Evolutionary conservation across 192 early-diverging fungal species (phyloP).

Genomic region (Paraglomus brasilianum): DNA sequence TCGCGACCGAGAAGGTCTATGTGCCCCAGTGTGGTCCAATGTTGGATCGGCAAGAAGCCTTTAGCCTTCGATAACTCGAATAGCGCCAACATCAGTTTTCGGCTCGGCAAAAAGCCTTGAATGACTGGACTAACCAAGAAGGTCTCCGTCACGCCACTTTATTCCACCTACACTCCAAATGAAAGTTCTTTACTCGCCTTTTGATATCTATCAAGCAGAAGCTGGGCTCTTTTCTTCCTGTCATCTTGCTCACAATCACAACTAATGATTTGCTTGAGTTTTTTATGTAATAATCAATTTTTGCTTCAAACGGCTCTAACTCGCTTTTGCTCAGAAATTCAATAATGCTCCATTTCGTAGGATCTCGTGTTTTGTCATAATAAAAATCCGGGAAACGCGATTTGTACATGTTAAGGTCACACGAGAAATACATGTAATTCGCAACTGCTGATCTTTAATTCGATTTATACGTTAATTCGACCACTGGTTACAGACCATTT

Average conservation of each 20-base stretch:
- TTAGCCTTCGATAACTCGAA: slow-evolving; percentile 16
- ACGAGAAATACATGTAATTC: no score
- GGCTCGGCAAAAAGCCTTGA: slow-evolving; percentile 26
- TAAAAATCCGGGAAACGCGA: no score
- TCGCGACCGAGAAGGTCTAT: slow-evolving; percentile 22
- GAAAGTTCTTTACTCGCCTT: slow-evolving; percentile 21
- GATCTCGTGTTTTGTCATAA: no score
- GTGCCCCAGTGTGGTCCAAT: slow-evolving; percentile 22
- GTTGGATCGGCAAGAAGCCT: slow-evolving; percentile 17
- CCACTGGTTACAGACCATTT: no score
- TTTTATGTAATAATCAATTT: background rate
- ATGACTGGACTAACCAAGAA: background rate
- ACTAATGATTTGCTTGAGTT: no score
- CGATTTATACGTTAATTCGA: no score
- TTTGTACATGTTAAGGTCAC: no score
- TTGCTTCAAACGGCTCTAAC: background rate
- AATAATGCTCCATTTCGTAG: slow-evolving; percentile 3
- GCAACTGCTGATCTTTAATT: no score
- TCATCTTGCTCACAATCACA: background rate
- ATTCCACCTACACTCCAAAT: background rate
- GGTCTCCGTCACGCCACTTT: slow-evolving; percentile 14
- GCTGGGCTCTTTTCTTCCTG: background rate
- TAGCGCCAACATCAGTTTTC: slow-evolving; percentile 24
- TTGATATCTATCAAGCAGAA: slow-evolving; percentile 12
- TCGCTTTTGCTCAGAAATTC: background rate